Percentiles rank a stretch among this genome's conserved stretches.
These are phyloP conservation scores for Apiotrichum veenhuisii DNA, from an alignment of 1,284 basidiomycete species.

Conservation along the genomic window DNA sequence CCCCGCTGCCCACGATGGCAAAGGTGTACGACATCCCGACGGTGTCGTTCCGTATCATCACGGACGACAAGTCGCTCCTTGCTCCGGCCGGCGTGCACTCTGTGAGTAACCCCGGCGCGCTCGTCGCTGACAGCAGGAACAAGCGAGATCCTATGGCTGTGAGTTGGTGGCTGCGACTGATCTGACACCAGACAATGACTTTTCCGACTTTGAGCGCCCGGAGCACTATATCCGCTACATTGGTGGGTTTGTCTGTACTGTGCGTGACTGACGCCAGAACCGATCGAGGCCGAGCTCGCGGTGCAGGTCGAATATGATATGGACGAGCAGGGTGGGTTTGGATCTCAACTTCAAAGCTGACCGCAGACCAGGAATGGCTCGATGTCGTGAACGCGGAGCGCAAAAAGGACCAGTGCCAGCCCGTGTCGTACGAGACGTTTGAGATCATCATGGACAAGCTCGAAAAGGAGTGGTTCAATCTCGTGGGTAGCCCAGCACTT, in stretches of 20 bases:
- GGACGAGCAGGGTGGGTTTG: constrained; percentile 85
- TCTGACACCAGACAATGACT: constrained; percentile 65
- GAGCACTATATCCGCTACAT: constrained; percentile 88
- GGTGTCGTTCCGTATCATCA: constrained; percentile 45
- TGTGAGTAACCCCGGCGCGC: constrained; percentile 22
- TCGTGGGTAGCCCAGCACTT: constrained; percentile 58
- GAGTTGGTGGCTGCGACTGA: background rate
- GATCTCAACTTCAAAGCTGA: background rate
- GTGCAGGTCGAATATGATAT: constrained; percentile 98
- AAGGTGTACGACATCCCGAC: constrained; percentile 41
- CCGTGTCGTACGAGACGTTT: constrained; percentile 78
- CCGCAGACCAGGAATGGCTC: constrained; percentile 91
- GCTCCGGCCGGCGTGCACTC: constrained; percentile 40
- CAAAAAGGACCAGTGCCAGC: constrained; percentile 69
- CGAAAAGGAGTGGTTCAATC: constrained; percentile 98
- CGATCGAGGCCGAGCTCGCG: constrained; percentile 85
- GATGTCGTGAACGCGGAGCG: constrained; percentile 79
- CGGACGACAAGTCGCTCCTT: constrained; percentile 35
- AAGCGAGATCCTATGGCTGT: constrained; percentile 46
- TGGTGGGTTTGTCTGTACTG: constrained; percentile 52
- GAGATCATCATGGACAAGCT: constrained; percentile 96
- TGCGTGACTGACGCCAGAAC: constrained; percentile 58
- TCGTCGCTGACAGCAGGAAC: constrained; percentile 26
- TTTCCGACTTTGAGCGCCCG: constrained; percentile 68
- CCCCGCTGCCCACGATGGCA: constrained; percentile 23